Evolutionary conservation across 768 basidiomycete species (phyloP), one percentile per base, ranked within the genome.

Genomic region (Naganishia kalamii): DNA sequence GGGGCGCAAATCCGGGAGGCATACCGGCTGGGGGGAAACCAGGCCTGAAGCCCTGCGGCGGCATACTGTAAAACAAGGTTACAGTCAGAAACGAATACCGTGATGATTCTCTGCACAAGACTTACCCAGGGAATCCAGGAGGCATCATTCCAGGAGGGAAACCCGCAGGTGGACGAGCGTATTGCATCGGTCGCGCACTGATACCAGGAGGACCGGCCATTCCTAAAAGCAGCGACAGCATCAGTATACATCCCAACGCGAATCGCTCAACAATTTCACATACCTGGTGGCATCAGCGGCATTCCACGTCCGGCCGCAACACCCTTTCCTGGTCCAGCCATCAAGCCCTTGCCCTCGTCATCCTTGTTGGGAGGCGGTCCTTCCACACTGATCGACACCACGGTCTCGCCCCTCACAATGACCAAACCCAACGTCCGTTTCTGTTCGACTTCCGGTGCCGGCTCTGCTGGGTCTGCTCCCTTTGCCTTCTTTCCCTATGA

Each of bases 281-380:
- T 69, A 75, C 80, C 79, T 62, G 80, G 74, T 40, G 70, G 77
- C 67, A 77, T 74, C 62, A 81, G 71, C 23, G 91, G 90, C 86
- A 97, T 94, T 64, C 94, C 94, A 71, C 94, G 87, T 70, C 94
- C 93, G 44, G 93, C 94, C 76, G 93, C 91, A 83, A 92, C 87
- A 71, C 93, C 94, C 68, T 90, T 86, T 68, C 94, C 94, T 75
- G 94, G 91, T 60, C 94, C 94, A 68, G 84, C 83, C 70, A 89
- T 86, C 86, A 77, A 74, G 89, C 87, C 70, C 80, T 84, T 74
- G 85, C 86, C 82, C 89, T 88, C 81, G 89, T 89, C 76, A 4
- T 93, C 91, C 23, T 87, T 86, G 25, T 88, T 84, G 11, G 94
- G 92, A 35, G 94, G 94, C 3, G 93, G 93, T 12, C 93, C 94